phyloP scores from a whole-genome alignment of 2,329 filamentous ascomycete species.

The Phaeosphaeria sp. region DNA sequence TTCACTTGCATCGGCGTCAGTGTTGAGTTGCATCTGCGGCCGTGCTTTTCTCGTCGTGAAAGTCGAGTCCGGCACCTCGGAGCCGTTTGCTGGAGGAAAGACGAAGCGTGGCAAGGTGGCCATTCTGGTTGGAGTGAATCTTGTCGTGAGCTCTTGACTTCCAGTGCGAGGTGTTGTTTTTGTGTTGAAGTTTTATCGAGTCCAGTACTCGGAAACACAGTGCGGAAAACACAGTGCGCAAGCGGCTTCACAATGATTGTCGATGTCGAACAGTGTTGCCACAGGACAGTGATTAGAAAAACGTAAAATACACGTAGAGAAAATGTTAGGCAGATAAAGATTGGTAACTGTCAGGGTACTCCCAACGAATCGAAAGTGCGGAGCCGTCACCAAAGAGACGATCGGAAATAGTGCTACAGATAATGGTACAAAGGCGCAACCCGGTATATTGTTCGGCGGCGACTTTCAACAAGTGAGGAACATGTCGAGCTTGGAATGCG shows the following conservation, averaged over 20 bases:
- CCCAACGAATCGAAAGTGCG: background rate
- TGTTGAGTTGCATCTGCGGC: slow-evolving; percentile 21
- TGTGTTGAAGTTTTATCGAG: slow-evolving; percentile 1
- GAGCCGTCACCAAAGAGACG: background rate
- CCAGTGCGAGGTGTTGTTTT: slow-evolving; percentile 3
- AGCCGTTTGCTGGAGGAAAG: slow-evolving; percentile 9
- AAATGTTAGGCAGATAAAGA: background rate
- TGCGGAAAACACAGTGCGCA: slow-evolving; percentile 26
- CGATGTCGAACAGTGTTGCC: background rate
- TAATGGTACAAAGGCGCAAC: slow-evolving; percentile 9
- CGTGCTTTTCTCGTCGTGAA: slow-evolving; percentile 9
- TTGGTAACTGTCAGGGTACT: background rate
- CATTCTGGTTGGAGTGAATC: slow-evolving; percentile 12
- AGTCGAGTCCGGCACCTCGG: background rate
- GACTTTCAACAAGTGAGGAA: slow-evolving; percentile 12
- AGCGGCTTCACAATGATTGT: slow-evolving; percentile 15
- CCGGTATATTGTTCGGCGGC: slow-evolving; percentile 10
- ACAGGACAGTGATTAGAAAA: background rate
- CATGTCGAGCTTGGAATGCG: slow-evolving; percentile 19
- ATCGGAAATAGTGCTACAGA: slow-evolving; percentile 19
- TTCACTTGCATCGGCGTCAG: slow-evolving; percentile 8
- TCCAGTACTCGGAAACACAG: slow-evolving; percentile 17
- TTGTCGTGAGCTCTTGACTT: slow-evolving; percentile 2
- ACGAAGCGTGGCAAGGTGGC: slow-evolving; percentile 12
- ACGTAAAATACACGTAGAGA: background rate